phyloP scores from a whole-genome alignment of 73 alveolate genomes.

The Paramecium octaurelia region DNA sequence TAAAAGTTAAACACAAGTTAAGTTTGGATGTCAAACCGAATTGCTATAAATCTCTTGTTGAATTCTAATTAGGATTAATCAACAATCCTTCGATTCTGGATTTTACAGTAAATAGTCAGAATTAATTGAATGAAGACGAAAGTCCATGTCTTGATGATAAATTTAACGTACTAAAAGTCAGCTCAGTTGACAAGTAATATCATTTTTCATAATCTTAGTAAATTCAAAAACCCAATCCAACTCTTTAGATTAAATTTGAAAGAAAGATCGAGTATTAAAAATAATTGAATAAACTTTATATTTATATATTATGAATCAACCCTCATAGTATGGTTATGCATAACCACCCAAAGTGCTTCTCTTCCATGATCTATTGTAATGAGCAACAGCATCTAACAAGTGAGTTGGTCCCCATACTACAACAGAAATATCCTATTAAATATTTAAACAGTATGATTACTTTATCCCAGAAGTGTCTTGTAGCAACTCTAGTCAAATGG shows the following conservation, averaged over 20 bases:
- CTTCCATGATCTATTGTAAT: slow-evolving; percentile 60
- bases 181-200: neutral
- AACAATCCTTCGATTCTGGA: neutral
- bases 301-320: neutral
- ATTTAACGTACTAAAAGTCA: neutral
- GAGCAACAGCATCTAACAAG: slow-evolving; percentile 37
- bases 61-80: neutral
- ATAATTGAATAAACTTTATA: slow-evolving; percentile 9
- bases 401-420: slow-evolving; percentile 65
- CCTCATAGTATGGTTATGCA: slow-evolving; percentile 37
- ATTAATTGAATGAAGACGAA: neutral
- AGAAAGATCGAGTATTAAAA: neutral
- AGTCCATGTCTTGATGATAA: neutral
- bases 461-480: slow-evolving; percentile 62
- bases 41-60: neutral
- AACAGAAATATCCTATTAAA: slow-evolving; percentile 48
- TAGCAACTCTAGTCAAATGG: slow-evolving; percentile 51
- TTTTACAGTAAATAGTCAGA: neutral
- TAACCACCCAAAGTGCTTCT: slow-evolving; percentile 62
- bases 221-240: neutral
- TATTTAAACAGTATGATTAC: neutral
- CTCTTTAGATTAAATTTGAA: neutral
- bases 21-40: neutral
- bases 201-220: neutral
- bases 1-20: neutral